These are phyloP conservation scores for Medicago arabica DNA, from an alignment of 306 rosid species.

Conservation along the genomic window DNA sequence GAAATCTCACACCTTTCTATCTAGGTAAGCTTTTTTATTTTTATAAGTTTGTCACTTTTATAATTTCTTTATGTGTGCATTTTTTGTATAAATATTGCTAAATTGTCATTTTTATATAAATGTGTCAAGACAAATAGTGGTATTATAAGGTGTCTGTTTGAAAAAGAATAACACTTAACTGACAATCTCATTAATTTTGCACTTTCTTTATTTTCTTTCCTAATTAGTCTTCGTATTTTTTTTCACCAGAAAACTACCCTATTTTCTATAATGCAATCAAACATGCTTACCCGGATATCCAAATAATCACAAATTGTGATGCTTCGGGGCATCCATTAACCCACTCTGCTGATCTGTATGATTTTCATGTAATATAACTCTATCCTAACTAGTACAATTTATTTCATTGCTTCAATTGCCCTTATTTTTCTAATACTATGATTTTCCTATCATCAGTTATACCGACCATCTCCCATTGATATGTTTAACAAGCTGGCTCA, in stretches of 20 bases:
- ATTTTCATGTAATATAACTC: conserved; percentile 76
- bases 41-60: too few species aligned
- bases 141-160: too few species aligned
- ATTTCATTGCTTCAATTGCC: background rate
- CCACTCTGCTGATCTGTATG: conserved; percentile 81
- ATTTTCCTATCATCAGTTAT: conserved; percentile 47
- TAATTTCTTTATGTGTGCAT: too few species aligned
- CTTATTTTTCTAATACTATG: conserved; percentile 3
- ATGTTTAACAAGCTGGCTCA: conserved; percentile 58
- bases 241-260: conserved; percentile 68
- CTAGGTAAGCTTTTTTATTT: background rate
- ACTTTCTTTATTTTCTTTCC: too few species aligned
- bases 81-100: too few species aligned
- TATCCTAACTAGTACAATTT: conserved; percentile 17
- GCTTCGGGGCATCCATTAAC: conserved; percentile 56
- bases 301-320: conserved; percentile 81
- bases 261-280: conserved; percentile 63
- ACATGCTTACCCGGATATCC: conserved; percentile 68
- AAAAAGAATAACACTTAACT: too few species aligned
- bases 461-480: conserved; percentile 9
- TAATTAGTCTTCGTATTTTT: background rate
- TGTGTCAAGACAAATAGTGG: too few species aligned
- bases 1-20: background rate
- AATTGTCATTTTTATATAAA: too few species aligned
- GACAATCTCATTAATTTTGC: too few species aligned